Base-by-base conservation (phyloP, 1,284 basidiomycete genomes). In the Ceratobasidium sp. region DNA sequence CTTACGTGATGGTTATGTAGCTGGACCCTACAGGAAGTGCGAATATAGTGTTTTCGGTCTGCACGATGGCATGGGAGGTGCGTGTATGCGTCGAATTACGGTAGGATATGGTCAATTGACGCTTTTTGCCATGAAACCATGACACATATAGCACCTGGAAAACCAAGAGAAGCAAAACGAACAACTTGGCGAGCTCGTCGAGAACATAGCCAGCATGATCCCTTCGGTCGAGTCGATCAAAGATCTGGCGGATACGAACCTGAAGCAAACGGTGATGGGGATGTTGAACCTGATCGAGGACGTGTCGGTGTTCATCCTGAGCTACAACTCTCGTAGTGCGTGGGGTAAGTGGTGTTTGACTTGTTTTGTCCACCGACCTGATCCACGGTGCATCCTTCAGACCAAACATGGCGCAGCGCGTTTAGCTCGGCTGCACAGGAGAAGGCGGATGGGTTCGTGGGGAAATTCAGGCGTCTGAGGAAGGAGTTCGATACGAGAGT, bases 401-500 rank as follows among this genome's bases (percentile, higher is more conserved):
- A 22, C 7, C n/a, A 7, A 54, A 7, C n/a, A 29, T 29, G 25
- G 17, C 13, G 13, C 25, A 40, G 19, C 57, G 25, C 34, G 25
- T 40, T 19, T 40, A 40, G 34, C 25, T 61, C 57, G 7, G 57
- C 7, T 32, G 57, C 25, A 8, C 57, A 61, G 19, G 29, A 22
- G 8, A 9, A 32, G 7, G 25, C 57, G 29, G 19, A 29, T 32
- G 6, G 11, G 8, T 15, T 61, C 34, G 9, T 61, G 25, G 19
- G 15, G 9, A 61, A 29, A 29, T 61, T 61, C 29, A 34, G 34
- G 57, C 9, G 29, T 8, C 57, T 61, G 57, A 32, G 29, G 19
- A n/a, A 8, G 22, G 57, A 61, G 13, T 61, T 61, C 25, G 57
- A 61, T n/a, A 34, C 25, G 57, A 40, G 34, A 61, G 7, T 61